Base-by-base conservation (phyloP, 192 early-diverging fungal species). In the Backusella luteola region DNA sequence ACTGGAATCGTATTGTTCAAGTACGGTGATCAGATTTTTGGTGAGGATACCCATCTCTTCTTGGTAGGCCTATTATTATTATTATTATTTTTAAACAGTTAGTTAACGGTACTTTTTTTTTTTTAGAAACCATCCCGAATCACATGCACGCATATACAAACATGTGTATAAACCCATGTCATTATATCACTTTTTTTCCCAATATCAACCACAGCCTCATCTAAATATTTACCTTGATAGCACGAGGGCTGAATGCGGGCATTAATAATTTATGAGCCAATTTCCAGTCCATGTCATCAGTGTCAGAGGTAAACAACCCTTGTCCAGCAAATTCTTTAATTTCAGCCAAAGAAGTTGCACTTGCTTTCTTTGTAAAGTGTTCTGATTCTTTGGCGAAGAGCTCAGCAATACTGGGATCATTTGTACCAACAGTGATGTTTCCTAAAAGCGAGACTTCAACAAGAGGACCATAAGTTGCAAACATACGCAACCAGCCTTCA, bases 241-340 rank as follows among this genome's bases (percentile, higher is more conserved):
- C 74, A 12, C 80, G 71, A 6, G 76, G 52, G 38, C 76, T 80
- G 66, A 91, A 91, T 26, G 87, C 86, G 2, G 90, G 90, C 79
- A 91, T 89, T n/a, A 91, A 52, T 9, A 91, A 52, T 76, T 87
- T 88, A 73, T 91, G 90, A 4, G 84, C 88, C 17, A 89, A 77
- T 34, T 77, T 63, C 90, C 90, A 91, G 66, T 88, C 81, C 5
- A 79, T 79, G 17, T 85, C 84, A 34, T 82, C 80, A 15, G 81
- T 84, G 52, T 85, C 79, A 3, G 84, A 81, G 12, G 90, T 91
- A 68, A 90, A 87, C 6, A 89, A 69, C 9, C 89, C 87, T 34
- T 81, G 70, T 66, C 88, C 84, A 56, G 73, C 89, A 52, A 90
- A 76, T 0, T 74, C 29, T 63, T 89, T 84, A 19, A 89, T 36